Evolutionary conservation across 805 yeast genomes (phyloP).

Genomic region (Ogataea ramenticola): DNA sequence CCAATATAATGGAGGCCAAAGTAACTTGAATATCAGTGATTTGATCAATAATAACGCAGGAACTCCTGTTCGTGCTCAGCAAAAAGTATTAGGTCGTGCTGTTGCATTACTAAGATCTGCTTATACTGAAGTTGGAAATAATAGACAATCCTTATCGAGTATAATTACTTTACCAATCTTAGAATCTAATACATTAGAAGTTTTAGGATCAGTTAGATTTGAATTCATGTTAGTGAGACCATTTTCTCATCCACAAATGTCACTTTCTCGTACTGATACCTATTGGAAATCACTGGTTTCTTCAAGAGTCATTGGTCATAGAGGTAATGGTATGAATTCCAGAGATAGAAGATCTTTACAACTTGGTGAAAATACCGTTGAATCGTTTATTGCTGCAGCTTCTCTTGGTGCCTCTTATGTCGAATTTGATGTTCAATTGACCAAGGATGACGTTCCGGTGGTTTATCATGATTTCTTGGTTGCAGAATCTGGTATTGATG

Average conservation of each 20-base stretch:
- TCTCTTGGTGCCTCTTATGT: constrained; percentile 94
- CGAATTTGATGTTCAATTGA: constrained; percentile 92
- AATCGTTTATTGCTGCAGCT: constrained; percentile 93
- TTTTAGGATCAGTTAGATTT: constrained; percentile 71
- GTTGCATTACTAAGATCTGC: constrained; percentile 63
- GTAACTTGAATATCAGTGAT: constrained; percentile 3
- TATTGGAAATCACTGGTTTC: constrained; percentile 89
- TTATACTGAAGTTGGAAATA: constrained; percentile 59
- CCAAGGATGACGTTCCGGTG: constrained; percentile 87
- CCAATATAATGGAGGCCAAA: constrained; percentile 32
- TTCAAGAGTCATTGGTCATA: constrained; percentile 90
- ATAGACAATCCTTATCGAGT: constrained; percentile 60
- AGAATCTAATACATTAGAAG: constrained; percentile 62
- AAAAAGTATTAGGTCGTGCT: constrained; percentile 69
- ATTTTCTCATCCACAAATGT: constrained; percentile 63
- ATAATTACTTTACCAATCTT: constrained; percentile 68
- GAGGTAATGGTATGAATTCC: constrained; percentile 88
- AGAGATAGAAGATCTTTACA: constrained; percentile 70
- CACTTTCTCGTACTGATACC: constrained; percentile 59
- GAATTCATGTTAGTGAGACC: constrained; percentile 68
- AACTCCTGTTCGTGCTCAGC: constrained; percentile 15
- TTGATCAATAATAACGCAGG: constrained; percentile 7
- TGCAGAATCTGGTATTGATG: constrained; percentile 92
- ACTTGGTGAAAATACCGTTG: constrained; percentile 92
- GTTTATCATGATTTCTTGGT: constrained; percentile 92